A percentile compares a stretch with the other conserved stretches of the same genome.
These are phyloP conservation scores for Pleurotus platypus DNA, from an alignment of 768 basidiomycete species.

Conservation along the genomic window DNA sequence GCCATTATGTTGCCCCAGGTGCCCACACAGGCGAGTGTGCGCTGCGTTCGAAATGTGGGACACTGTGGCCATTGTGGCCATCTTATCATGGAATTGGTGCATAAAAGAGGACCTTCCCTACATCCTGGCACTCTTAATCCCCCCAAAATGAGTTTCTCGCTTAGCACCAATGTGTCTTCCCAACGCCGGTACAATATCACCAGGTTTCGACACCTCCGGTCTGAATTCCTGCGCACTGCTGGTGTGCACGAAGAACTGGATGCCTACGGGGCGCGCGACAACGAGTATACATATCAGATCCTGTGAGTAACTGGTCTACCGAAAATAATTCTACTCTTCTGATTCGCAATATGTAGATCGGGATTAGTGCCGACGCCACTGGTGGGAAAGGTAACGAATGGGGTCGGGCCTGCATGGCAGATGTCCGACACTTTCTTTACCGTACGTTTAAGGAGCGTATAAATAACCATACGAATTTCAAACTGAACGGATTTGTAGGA, in stretches of 20 bases:
- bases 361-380: neutral
- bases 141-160: no score
- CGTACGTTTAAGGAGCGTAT: neutral
- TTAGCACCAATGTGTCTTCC: neutral
- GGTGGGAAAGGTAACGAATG: neutral
- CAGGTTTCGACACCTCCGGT: no score
- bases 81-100: no score
- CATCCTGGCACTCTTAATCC: no score
- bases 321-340: neutral
- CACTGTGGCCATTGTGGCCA: no score
- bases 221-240: no score
- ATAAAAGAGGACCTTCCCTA: no score
- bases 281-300: neutral
- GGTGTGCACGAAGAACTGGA: neutral
- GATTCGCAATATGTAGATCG: neutral
- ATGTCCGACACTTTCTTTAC: conserved; percentile 6
- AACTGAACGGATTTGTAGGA: neutral
- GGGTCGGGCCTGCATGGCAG: neutral
- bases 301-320: neutral
- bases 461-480: neutral
- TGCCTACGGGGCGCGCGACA: neutral
- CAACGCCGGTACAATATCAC: no score
- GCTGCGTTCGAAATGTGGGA: no score
- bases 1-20: no score
- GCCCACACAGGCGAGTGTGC: no score